Conservation (phyloP, 768 basidiomycete genomes). For the Lactifluus subvellereus region DNA sequence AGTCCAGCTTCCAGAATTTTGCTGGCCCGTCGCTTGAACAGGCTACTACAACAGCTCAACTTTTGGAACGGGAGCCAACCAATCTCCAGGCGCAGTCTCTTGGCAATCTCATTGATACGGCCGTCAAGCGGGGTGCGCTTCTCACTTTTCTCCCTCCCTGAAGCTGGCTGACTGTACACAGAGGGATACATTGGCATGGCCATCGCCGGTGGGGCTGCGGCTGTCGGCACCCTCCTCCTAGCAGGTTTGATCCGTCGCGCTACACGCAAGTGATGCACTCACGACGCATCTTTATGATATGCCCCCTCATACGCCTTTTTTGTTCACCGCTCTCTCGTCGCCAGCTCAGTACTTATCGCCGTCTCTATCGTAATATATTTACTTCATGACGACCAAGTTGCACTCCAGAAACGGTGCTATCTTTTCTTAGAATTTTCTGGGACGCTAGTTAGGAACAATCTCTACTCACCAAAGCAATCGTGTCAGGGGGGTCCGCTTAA, state of each 20-base stretch:
- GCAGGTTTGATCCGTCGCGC: conserved; percentile 85
- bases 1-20: conserved; percentile 27
- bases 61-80: conserved; percentile 86
- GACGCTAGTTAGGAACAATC: background rate
- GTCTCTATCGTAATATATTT: conserved; percentile 8
- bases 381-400: conserved; percentile 4
- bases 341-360: conserved; percentile 14
- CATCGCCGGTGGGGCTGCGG: conserved; percentile 84
- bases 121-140: conserved; percentile 67
- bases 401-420: background rate
- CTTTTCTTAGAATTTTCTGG: background rate
- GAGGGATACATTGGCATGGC: conserved; percentile 99
- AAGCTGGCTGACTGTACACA: conserved; percentile 30
- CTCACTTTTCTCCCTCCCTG: background rate
- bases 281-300: conserved; percentile 1
- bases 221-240: conserved; percentile 68
- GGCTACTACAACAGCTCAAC: conserved; percentile 47
- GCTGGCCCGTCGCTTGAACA: background rate
- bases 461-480: background rate
- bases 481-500: background rate
- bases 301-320: background rate
- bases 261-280: conserved; percentile 36
- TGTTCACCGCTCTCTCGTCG: background rate
- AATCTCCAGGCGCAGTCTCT: conserved; percentile 93
- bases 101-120: conserved; percentile 76